A percentile compares a stretch with the other conserved stretches of the same genome.
phyloP scores from a whole-genome alignment of 176 grass and related monocot species.

The Panicum miliaceum region DNA sequence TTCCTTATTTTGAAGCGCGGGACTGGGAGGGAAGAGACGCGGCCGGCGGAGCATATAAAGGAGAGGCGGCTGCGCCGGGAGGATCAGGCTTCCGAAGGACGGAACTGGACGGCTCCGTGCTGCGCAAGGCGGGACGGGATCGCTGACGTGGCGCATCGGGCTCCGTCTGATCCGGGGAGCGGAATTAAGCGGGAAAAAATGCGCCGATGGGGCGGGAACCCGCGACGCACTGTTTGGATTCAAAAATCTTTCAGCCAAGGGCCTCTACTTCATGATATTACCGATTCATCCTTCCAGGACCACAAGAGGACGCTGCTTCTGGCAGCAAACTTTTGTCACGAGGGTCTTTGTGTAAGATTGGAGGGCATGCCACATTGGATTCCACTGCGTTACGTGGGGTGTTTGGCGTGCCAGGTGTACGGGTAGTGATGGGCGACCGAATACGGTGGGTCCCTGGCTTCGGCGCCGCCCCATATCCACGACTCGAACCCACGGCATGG shows the following conservation, averaged over 20 bases:
- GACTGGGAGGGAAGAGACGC: conserved; percentile 62
- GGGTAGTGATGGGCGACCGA: conserved; percentile 42
- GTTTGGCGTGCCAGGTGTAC: conserved; percentile 59
- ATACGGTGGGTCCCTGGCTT: conserved; percentile 24
- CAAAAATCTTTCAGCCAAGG: not conserved
- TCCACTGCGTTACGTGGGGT: conserved; percentile 42
- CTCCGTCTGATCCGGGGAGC: conserved; percentile 6
- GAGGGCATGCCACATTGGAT: conserved; percentile 34
- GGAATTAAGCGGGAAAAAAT: conserved; percentile 46
- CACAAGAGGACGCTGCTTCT: fast-evolving
- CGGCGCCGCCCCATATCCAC: not conserved
- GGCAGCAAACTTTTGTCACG: fast-evolving
- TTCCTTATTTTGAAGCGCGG: conserved; percentile 56
- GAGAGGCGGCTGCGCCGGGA: not conserved
- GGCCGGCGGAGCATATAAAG: conserved; percentile 43
- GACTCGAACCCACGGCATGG: conserved; percentile 14
- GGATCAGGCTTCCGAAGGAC: conserved; percentile 50
- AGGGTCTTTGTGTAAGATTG: not conserved
- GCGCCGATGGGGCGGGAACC: conserved; percentile 35
- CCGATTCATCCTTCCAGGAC: fast-evolving
- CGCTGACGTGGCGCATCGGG: conserved; percentile 22
- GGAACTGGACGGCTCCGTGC: conserved; percentile 58
- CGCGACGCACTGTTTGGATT: conserved; percentile 27
- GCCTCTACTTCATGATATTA: fast-evolving
- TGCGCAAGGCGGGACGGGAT: conserved; percentile 30